phyloP scores from a whole-genome alignment of 2,329 filamentous ascomycete species.

The Colletotrichum musicola region DNA sequence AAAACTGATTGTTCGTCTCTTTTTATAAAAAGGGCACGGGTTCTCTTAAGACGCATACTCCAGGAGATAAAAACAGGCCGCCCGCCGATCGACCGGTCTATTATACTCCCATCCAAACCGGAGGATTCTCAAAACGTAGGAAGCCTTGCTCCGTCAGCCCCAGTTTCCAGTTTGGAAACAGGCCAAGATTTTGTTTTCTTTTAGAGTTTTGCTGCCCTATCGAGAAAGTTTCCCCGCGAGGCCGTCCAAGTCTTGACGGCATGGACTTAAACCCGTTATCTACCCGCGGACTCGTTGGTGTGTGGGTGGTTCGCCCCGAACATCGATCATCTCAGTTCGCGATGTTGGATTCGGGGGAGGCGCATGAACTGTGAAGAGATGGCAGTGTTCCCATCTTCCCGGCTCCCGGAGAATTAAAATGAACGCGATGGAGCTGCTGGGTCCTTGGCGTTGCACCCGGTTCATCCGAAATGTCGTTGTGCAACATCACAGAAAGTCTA shows the following conservation, averaged over 20 bases:
- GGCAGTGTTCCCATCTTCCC: background rate
- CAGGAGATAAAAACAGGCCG: background rate
- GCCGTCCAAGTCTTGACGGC: background rate
- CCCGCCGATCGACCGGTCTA: background rate
- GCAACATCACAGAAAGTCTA: no score
- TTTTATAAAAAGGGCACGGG: background rate
- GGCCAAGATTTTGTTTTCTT: background rate
- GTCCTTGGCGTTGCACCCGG: conserved; percentile 3
- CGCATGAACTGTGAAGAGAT: background rate
- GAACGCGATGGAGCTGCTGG: background rate
- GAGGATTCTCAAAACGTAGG: conserved; percentile 14
- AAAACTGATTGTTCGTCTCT: background rate
- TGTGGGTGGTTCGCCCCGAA: background rate
- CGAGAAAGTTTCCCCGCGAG: conserved; percentile 1
- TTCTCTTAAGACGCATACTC: background rate
- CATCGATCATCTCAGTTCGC: conserved; percentile 2
- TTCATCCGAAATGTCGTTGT: conserved; percentile 24
- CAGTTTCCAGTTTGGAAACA: conserved; percentile 3
- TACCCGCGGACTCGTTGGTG: no score
- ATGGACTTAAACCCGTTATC: background rate
- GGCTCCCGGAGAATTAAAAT: background rate
- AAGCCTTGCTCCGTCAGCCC: conserved; percentile 3
- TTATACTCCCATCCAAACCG: conserved; percentile 6
- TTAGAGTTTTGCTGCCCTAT: background rate
- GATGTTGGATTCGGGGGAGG: background rate